A percentile compares a stretch with the other conserved stretches of the same genome.
These are phyloP conservation scores for Helenozyma rhizophorensis DNA, from an alignment of 805 yeast genomes.

Conservation along the genomic window DNA sequence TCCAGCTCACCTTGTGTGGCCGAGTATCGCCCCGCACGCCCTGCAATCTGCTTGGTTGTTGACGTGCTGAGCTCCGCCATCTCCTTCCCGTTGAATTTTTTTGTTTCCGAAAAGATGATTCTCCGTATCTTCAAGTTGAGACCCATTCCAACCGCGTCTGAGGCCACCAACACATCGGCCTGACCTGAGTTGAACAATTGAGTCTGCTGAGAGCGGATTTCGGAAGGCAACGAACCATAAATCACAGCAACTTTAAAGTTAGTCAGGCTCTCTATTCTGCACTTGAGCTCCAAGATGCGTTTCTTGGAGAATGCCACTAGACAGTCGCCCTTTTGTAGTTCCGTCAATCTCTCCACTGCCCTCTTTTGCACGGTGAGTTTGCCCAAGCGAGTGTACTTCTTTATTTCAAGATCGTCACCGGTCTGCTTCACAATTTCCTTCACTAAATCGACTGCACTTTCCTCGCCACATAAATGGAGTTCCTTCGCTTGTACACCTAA, in stretches of 20 bases:
- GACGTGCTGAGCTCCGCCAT: slow-evolving; percentile 52
- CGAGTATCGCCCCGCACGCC: slow-evolving; percentile 86
- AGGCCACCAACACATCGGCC: slow-evolving; percentile 82
- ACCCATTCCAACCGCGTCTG: slow-evolving; percentile 99
- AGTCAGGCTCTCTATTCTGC: slow-evolving; percentile 62
- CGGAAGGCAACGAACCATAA: slow-evolving; percentile 96
- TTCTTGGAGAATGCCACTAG: slow-evolving; percentile 80
- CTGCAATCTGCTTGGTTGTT: slow-evolving; percentile 86
- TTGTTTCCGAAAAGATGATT: slow-evolving; percentile 63
- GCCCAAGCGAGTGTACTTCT: slow-evolving; percentile 71
- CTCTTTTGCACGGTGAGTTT: slow-evolving; percentile 51
- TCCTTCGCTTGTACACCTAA: slow-evolving; percentile 84
- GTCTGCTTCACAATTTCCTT: slow-evolving; percentile 55
- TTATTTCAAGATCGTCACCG: slow-evolving; percentile 77
- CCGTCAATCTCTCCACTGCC: slow-evolving; percentile 28
- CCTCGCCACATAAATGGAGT: slow-evolving; percentile 92
- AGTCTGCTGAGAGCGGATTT: slow-evolving; percentile 85
- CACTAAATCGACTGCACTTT: slow-evolving; percentile 69
- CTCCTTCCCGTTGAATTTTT: slow-evolving; percentile 66
- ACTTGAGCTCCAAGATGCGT: slow-evolving; percentile 63
- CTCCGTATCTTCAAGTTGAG: slow-evolving; percentile 80
- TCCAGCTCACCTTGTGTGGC: slow-evolving; percentile 31
- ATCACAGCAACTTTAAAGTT: slow-evolving; percentile 75
- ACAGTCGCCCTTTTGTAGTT: slow-evolving; percentile 74
- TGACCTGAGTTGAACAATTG: slow-evolving; percentile 70